Percentiles rank a stretch among this genome's conserved stretches.
Conservation (phyloP, 2,329 filamentous ascomycete genomes). For the Massarina eburnea region DNA sequence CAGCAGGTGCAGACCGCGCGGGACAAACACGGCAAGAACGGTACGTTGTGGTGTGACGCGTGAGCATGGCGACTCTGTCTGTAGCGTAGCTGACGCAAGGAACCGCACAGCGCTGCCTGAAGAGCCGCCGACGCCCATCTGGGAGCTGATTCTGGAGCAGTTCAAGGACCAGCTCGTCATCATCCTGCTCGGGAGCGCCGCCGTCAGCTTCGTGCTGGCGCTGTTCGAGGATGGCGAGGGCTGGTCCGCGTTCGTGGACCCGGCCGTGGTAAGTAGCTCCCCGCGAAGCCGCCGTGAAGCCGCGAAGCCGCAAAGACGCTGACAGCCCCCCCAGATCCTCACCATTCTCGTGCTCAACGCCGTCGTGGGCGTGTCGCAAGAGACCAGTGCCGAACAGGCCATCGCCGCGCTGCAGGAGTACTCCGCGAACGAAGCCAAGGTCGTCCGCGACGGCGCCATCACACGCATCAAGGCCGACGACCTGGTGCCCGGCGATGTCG, state of each 20-base stretch:
- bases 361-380: conserved; percentile 95
- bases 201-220: conserved; percentile 88
- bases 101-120: conserved; percentile 71
- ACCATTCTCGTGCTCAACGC: conserved; percentile 97
- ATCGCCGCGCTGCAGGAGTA: conserved; percentile 98
- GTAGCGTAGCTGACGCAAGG: conserved; percentile 9
- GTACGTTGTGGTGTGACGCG: conserved; percentile 37
- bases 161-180: conserved; percentile 99
- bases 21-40: conserved; percentile 57
- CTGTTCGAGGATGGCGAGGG: conserved; percentile 91
- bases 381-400: conserved; percentile 97
- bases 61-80: too few relatives aligned
- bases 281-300: too few relatives aligned
- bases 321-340: conserved; percentile 67
- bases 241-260: conserved; percentile 97
- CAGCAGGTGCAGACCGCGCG: conserved; percentile 50
- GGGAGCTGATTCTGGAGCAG: conserved; percentile 95
- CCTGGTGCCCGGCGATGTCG: conserved; percentile 89
- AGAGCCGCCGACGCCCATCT: conserved; percentile 92
- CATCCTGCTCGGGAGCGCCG: conserved; percentile 89
- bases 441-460: conserved; percentile 79
- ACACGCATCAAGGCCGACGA: conserved; percentile 93
- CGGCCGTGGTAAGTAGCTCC: conserved; percentile 73
- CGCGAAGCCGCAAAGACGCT: conserved; percentile 2
- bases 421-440: conserved; percentile 96